Evolutionary conservation across 495 filamentous ascomycete genomes (phyloP).

Genomic region (Pyrenula aspistea): DNA sequence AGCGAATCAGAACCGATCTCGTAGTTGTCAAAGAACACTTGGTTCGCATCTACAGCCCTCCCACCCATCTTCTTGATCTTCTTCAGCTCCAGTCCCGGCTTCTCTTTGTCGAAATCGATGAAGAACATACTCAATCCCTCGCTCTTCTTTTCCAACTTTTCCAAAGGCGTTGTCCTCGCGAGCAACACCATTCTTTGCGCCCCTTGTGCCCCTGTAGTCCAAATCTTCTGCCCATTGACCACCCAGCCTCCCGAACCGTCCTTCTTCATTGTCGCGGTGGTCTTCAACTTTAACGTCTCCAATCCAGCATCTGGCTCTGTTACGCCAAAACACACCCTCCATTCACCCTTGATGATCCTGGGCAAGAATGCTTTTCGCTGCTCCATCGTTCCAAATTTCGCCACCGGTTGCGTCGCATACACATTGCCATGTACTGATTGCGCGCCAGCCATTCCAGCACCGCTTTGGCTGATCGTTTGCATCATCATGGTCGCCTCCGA

Average conservation of each 20-base stretch:
- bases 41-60: constrained; percentile 67
- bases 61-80: constrained; percentile 77
- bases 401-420: constrained; percentile 66
- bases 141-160: constrained; percentile 51
- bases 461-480: constrained; percentile 67
- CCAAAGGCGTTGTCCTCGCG: constrained; percentile 57
- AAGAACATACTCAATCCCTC: constrained; percentile 68
- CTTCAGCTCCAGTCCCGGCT: constrained; percentile 46
- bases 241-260: constrained; percentile 42
- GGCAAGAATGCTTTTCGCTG: constrained; percentile 52
- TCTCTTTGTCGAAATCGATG: constrained; percentile 51
- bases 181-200: constrained; percentile 68
- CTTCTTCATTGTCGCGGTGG: constrained; percentile 35
- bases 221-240: constrained; percentile 68
- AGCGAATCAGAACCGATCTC: constrained; percentile 43
- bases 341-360: constrained; percentile 55
- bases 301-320: constrained; percentile 56
- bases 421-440: constrained; percentile 69
- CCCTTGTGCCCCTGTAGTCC: constrained; percentile 72
- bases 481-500: constrained; percentile 79
- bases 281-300: constrained; percentile 58
- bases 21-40: constrained; percentile 75
- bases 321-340: constrained; percentile 63
- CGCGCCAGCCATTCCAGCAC: constrained; percentile 67
- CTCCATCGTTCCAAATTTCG: constrained; percentile 51